Conservation (phyloP, 768 basidiomycete genomes). For the Mycena alexandri region DNA sequence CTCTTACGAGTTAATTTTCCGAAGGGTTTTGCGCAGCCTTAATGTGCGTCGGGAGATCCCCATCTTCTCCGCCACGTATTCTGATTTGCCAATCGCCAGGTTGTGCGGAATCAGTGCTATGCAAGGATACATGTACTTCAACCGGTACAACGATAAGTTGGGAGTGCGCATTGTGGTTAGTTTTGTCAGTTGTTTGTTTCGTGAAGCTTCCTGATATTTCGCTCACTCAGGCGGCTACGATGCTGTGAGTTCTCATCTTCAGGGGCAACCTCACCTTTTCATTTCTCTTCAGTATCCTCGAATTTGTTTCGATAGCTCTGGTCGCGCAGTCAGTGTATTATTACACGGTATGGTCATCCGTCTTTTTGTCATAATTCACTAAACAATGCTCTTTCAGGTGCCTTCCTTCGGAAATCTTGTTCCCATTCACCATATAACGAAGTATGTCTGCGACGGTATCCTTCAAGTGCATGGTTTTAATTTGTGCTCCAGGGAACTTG, state of each 20-base stretch:
- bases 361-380: neutral
- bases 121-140: conserved; percentile 37
- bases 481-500: conserved; percentile 48
- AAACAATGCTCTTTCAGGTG: conserved; percentile 44
- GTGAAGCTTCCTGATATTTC: neutral
- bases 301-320: conserved; percentile 54
- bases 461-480: neutral
- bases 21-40: conserved; percentile 29
- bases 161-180: conserved; percentile 23
- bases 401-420: conserved; percentile 57
- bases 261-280: too few relatives aligned
- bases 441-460: conserved; percentile 42
- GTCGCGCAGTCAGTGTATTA: conserved; percentile 60
- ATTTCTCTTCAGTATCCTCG: conserved; percentile 42
- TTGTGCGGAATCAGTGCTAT: conserved; percentile 29
- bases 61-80: neutral
- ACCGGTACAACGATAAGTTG: conserved; percentile 35
- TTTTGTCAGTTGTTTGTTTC: neutral
- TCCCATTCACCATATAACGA: conserved; percentile 53
- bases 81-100: neutral
- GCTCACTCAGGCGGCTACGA: conserved; percentile 22
- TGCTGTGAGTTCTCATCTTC: conserved; percentile 18
- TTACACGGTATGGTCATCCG: conserved; percentile 50
- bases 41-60: conserved; percentile 12
- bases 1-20: neutral